A percentile compares a stretch with the other conserved stretches of the same genome.
phyloP scores from a whole-genome alignment of 331 rosid species.

The Saraca asoca region DNA sequence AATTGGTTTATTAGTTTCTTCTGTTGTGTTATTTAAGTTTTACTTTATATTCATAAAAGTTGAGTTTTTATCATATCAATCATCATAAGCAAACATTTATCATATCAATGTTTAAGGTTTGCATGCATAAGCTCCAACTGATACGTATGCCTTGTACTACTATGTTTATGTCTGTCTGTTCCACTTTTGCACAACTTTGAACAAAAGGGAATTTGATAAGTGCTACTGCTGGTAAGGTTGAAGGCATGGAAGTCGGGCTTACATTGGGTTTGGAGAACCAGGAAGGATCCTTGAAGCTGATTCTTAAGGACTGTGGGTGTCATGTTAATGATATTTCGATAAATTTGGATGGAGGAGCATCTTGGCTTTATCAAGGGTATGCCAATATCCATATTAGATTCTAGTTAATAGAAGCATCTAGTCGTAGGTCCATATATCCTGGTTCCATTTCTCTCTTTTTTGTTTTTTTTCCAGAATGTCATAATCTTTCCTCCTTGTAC shows the following conservation, averaged over 20 bases:
- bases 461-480: constrained; percentile 27
- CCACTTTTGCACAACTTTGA: constrained; percentile 26
- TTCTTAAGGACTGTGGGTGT: constrained; percentile 63
- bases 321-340: constrained; percentile 68
- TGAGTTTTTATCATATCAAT: constrained; percentile 20
- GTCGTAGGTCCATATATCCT: constrained; percentile 8
- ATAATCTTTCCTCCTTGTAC: constrained; percentile 8
- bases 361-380: constrained; percentile 99
- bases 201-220: constrained; percentile 40
- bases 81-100: background rate
- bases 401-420: constrained; percentile 15
- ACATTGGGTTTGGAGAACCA: constrained; percentile 69
- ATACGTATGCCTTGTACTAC: constrained; percentile 19
- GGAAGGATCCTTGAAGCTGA: constrained; percentile 71
- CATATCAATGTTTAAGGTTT: constrained; percentile 9
- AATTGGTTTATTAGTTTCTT: too few relatives aligned
- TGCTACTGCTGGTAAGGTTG: constrained; percentile 64
- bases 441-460: constrained; percentile 9
- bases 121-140: constrained; percentile 22
- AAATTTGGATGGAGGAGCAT: constrained; percentile 89
- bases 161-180: constrained; percentile 28
- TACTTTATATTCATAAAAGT: background rate
- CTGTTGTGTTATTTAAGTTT: too few relatives aligned
- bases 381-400: constrained; percentile 25
- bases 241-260: constrained; percentile 80